phyloP scores from a whole-genome alignment of 352 stramenopile genomes.

The Phytopythium cucurbitacearum region DNA sequence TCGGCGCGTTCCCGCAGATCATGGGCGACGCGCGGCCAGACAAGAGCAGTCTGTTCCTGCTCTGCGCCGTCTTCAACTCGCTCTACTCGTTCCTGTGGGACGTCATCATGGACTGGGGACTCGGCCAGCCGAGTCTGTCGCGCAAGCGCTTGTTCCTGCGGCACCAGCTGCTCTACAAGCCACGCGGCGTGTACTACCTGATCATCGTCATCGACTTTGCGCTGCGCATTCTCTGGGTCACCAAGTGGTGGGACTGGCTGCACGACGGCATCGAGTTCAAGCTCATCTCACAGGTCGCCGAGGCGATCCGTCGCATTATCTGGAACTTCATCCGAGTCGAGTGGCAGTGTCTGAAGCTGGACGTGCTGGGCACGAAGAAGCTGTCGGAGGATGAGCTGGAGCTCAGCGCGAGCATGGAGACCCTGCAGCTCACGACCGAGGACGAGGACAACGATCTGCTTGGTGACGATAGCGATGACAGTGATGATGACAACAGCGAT shows the following conservation, averaged over 20 bases:
- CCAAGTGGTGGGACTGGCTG: slow-evolving; percentile 82
- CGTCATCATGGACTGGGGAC: slow-evolving; percentile 96
- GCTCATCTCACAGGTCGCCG: slow-evolving; percentile 84
- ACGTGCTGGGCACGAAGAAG: slow-evolving; percentile 58
- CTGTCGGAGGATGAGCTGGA: slow-evolving; percentile 40
- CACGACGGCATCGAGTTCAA: slow-evolving; percentile 78
- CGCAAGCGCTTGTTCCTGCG: slow-evolving; percentile 41
- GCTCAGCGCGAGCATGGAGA: slow-evolving; percentile 43
- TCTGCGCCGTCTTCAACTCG: slow-evolving; percentile 88
- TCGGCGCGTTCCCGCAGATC: slow-evolving; percentile 73
- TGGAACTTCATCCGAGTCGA: slow-evolving; percentile 94
- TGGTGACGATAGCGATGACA: background rate
- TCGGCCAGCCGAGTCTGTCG: slow-evolving; percentile 68
- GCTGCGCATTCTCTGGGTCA: slow-evolving; percentile 95
- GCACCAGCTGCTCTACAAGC: slow-evolving; percentile 62
- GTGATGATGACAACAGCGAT: slow-evolving; percentile 7
- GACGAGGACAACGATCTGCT: slow-evolving; percentile 21
- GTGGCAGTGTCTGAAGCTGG: slow-evolving; percentile 87
- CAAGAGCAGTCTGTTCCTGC: slow-evolving; percentile 66
- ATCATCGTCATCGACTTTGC: slow-evolving; percentile 92
- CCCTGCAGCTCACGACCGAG: slow-evolving; percentile 43
- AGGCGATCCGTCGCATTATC: slow-evolving; percentile 89
- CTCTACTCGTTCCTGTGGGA: slow-evolving; percentile 97
- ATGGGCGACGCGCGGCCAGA: slow-evolving; percentile 42
- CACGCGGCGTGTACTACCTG: slow-evolving; percentile 84